These are phyloP conservation scores for Gentiana macrophylla DNA, from an alignment of 257 asterid species.

Conservation along the genomic window DNA sequence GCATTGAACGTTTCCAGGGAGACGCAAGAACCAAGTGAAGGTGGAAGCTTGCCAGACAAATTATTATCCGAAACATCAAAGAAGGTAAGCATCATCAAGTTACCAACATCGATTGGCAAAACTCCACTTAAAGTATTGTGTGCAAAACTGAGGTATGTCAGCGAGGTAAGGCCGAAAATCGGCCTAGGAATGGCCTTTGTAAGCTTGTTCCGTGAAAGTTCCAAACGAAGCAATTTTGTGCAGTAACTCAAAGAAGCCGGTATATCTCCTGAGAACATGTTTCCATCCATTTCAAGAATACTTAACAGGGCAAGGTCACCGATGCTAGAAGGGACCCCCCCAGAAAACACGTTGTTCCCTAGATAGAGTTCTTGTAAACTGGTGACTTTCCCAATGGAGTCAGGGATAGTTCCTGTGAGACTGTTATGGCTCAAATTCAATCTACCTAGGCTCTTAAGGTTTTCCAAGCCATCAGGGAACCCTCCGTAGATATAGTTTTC, in stretches of 20 bases:
- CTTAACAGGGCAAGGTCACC: no score
- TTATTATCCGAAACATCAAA: neutral
- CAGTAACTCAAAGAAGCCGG: constrained; percentile 1
- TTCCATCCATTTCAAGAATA: no score
- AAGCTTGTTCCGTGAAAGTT: constrained; percentile 2
- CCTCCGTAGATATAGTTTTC: no score
- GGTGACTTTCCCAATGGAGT: no score
- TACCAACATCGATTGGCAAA: neutral
- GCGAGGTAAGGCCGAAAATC: neutral
- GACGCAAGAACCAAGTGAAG: no score
- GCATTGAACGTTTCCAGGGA: neutral
- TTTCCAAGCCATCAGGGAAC: no score
- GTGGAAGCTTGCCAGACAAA: neutral
- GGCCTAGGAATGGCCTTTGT: neutral
- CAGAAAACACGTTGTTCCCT: no score
- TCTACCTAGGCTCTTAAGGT: no score
- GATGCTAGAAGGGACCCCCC: no score
- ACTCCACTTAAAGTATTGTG: neutral
- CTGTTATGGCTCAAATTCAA: no score
- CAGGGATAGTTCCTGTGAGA: no score
- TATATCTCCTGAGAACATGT: neutral
- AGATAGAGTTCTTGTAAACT: no score
- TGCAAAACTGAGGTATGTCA: neutral
- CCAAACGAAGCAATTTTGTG: neutral
- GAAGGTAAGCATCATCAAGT: neutral